Conservation (phyloP, 306 rosid species). For the Vachellia pachyceras region DNA sequence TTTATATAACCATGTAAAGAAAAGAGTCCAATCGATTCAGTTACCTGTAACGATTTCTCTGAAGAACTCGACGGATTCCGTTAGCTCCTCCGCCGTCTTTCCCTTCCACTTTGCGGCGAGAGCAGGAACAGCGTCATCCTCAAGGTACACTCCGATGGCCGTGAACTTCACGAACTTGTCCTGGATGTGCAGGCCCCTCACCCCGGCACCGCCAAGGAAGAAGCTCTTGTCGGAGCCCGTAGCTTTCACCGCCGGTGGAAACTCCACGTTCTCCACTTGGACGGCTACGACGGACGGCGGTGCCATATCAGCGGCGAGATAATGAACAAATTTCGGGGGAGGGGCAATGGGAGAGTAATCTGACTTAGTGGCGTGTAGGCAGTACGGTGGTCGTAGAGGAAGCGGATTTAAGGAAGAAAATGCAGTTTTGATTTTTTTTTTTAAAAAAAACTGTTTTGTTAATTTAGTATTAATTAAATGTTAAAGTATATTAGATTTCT, state of each 20-base stretch:
- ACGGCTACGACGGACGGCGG: conserved; percentile 24
- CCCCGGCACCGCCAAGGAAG: conserved; percentile 67
- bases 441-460: too few species aligned
- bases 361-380: background rate
- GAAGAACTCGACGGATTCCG: conserved; percentile 69
- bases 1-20: too few species aligned
- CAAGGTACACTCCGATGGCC: conserved; percentile 1
- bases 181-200: conserved; percentile 65
- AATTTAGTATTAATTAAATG: too few species aligned
- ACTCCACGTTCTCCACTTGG: conserved; percentile 31
- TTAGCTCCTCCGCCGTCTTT: conserved; percentile 49
- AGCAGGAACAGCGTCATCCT: background rate
- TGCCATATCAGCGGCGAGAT: background rate
- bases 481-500: too few species aligned
- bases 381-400: background rate
- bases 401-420: background rate
- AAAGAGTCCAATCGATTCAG: background rate
- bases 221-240: conserved; percentile 31
- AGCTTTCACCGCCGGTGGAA: conserved; percentile 34
- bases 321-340: background rate
- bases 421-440: too few species aligned
- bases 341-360: background rate
- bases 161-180: conserved; percentile 82
- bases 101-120: conserved; percentile 51
- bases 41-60: conserved; percentile 75